Percentiles rank a stretch among this genome's conserved stretches.
phyloP scores from a whole-genome alignment of 2,329 filamentous ascomycete genomes.

The Diaporthe sp. region DNA sequence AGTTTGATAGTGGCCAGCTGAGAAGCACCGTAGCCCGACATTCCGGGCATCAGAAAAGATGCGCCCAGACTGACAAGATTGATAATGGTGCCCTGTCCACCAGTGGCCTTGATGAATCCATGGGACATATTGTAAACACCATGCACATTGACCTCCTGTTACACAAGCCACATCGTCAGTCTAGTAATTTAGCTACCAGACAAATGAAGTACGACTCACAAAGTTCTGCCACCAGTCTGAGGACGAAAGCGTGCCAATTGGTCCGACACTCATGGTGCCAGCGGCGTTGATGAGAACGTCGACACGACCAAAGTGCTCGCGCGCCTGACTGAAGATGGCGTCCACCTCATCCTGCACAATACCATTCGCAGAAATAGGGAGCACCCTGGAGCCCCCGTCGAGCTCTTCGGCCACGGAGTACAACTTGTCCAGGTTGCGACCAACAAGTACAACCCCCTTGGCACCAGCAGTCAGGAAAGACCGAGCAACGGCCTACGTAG shows the following conservation, averaged over 20 bases:
- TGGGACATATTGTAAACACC: slow-evolving; percentile 45
- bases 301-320: slow-evolving; percentile 44
- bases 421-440: slow-evolving; percentile 43
- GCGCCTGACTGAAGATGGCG: slow-evolving; percentile 41
- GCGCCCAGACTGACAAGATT: slow-evolving; percentile 46
- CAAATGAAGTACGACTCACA: not conserved
- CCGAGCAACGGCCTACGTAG: slow-evolving; percentile 41
- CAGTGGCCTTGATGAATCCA: slow-evolving; percentile 44
- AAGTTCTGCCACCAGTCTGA: slow-evolving; percentile 43
- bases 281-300: slow-evolving; percentile 47
- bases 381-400: not conserved
- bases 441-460: slow-evolving; percentile 49
- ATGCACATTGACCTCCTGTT: slow-evolving; percentile 46
- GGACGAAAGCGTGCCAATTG: slow-evolving; percentile 40
- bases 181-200: not conserved
- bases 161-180: not conserved
- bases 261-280: slow-evolving; percentile 39
- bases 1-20: slow-evolving; percentile 46
- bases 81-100: slow-evolving; percentile 45
- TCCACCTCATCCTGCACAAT: slow-evolving; percentile 28
- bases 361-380: slow-evolving; percentile 5
- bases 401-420: slow-evolving; percentile 6
- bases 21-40: slow-evolving; percentile 44
- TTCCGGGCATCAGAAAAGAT: slow-evolving; percentile 42
- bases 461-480: slow-evolving; percentile 47